These are phyloP conservation scores for Aureobasidium lini DNA, from an alignment of 2,329 filamentous ascomycete genomes.

Conservation along the genomic window DNA sequence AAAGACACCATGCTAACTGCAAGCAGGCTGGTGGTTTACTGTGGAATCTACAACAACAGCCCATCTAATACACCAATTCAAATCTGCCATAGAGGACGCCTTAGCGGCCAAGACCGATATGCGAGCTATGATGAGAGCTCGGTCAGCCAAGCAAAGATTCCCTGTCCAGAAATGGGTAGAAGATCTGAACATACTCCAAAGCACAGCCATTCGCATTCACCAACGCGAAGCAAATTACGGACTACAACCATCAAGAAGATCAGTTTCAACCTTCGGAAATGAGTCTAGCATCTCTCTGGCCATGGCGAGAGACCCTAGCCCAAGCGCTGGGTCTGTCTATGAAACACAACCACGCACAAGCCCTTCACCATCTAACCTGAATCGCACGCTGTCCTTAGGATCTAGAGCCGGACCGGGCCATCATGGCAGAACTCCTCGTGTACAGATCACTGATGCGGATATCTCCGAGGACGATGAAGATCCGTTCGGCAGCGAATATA, in stretches of 20 bases:
- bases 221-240: conserved; percentile 25
- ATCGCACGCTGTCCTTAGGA: not conserved
- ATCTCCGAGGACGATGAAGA: conserved; percentile 6
- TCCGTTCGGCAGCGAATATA: not conserved
- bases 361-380: not conserved
- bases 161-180: conserved; percentile 61
- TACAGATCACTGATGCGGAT: not conserved
- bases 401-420: conserved; percentile 8
- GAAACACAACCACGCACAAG: not conserved
- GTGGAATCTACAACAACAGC: conserved; percentile 57
- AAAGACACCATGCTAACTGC: not conserved
- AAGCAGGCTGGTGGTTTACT: conserved; percentile 48
- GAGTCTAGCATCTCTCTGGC: not conserved
- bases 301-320: not conserved
- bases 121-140: conserved; percentile 56
- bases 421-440: not conserved
- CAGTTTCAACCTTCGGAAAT: conserved; percentile 30
- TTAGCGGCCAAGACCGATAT: conserved; percentile 49
- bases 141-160: conserved; percentile 58
- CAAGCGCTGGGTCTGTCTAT: not conserved
- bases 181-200: conserved; percentile 54
- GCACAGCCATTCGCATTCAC: conserved; percentile 51
- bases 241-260: conserved; percentile 35
- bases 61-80: conserved; percentile 59
- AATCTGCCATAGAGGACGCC: conserved; percentile 54